Percentiles rank a stretch among this genome's conserved stretches.
Conservation (phyloP, 2,329 filamentous ascomycete species). For the Sclerotiophoma versabilis region DNA sequence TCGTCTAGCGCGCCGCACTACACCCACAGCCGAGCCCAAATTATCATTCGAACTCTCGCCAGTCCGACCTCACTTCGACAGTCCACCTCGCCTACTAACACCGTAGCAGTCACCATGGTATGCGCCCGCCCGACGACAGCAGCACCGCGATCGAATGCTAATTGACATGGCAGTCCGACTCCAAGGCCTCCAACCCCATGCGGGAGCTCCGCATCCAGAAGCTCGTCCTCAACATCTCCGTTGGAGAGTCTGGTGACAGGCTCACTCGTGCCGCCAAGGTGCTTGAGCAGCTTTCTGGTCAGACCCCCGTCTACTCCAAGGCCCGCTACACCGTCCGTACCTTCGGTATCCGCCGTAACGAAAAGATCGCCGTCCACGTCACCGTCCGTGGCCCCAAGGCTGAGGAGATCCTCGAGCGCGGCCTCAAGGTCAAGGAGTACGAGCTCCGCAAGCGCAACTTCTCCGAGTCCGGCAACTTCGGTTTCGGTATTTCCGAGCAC, state of each 20-base stretch:
- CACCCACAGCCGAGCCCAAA: constrained; percentile 34
- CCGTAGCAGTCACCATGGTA: constrained; percentile 52
- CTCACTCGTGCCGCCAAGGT: constrained; percentile 99
- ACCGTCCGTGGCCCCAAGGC: constrained; percentile 99
- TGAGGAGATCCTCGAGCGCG: constrained; percentile 99
- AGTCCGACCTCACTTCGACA: constrained; percentile 37
- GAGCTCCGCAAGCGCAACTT: constrained; percentile 99
- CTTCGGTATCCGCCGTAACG: constrained; percentile 99
- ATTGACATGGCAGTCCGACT: constrained; percentile 44
- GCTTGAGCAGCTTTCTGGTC: constrained; percentile 98
- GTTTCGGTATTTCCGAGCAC: constrained; percentile 99
- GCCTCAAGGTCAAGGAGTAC: constrained; percentile 99
- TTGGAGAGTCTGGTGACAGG: constrained; percentile 99
- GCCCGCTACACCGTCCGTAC: constrained; percentile 99
- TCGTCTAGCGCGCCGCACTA: constrained; percentile 20
- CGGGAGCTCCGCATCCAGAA: constrained; percentile 99
- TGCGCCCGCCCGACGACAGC: constrained; percentile 15
- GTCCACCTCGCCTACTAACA: constrained; percentile 45
- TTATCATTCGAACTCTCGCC: constrained; percentile 24
- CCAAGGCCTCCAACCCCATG: constrained; percentile 96
- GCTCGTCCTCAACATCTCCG: constrained; percentile 99
- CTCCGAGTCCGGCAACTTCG: constrained; percentile 94
- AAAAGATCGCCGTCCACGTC: constrained; percentile 96
- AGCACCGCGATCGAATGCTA: constrained; percentile 28
- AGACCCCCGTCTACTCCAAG: constrained; percentile 99